phyloP scores from a whole-genome alignment of 2,329 filamentous ascomycete genomes.

The Pseudogymnoascus sp. region DNA sequence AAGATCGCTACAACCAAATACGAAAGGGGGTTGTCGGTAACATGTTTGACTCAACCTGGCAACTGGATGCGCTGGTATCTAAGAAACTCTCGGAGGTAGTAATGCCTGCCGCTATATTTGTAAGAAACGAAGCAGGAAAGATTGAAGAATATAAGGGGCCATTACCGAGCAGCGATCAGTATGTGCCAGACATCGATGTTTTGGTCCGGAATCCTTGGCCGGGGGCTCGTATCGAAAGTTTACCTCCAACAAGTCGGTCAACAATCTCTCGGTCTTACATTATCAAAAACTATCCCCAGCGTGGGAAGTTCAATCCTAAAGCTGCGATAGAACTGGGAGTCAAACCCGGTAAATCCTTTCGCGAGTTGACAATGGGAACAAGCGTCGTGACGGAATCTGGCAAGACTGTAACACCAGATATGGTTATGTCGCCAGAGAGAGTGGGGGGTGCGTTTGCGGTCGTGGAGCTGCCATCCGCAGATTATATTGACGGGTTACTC shows the following conservation, averaged over 20 bases:
- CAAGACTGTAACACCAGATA: constrained; percentile 67
- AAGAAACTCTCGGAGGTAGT: constrained; percentile 57
- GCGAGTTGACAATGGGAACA: constrained; percentile 52
- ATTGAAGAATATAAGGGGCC: constrained; percentile 66
- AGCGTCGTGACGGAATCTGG: constrained; percentile 58
- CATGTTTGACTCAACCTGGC: constrained; percentile 77
- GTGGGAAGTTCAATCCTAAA: constrained; percentile 70
- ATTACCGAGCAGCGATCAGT: constrained; percentile 41
- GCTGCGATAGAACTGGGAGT: constrained; percentile 61
- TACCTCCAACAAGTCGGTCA: constrained; percentile 62
- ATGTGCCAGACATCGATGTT: constrained; percentile 59
- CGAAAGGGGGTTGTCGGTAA: constrained; percentile 57
- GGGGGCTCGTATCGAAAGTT: constrained; percentile 49
- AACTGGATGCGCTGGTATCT: constrained; percentile 59
- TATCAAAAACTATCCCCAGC: constrained; percentile 63
- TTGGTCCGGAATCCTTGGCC: constrained; percentile 74
- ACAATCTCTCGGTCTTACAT: constrained; percentile 76
- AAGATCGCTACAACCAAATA: constrained; percentile 39
- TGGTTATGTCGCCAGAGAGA: constrained; percentile 66
- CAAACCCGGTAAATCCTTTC: constrained; percentile 48
- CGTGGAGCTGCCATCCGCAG: constrained; percentile 64
- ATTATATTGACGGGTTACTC: constrained; percentile 64
- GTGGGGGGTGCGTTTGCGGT: constrained; percentile 69
- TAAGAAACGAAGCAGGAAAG: constrained; percentile 55
- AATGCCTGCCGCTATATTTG: constrained; percentile 62